Conservation (phyloP, 1,284 basidiomycete species). For the Psilocybe mexicana region DNA sequence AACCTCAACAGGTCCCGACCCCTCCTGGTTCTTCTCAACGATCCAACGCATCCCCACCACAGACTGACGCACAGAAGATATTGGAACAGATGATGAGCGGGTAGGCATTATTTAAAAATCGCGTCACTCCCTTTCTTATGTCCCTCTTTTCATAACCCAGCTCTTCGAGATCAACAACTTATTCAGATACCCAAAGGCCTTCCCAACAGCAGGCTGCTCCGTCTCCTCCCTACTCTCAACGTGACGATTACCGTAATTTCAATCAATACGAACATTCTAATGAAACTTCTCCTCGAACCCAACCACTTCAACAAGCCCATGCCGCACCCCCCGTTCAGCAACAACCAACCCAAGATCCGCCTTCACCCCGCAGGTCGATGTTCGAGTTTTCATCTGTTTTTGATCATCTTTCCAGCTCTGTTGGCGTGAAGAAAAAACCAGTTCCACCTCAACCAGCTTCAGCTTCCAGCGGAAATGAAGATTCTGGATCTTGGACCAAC, state of each 20-base stretch:
- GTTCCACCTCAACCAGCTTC: constrained; percentile 42
- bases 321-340: constrained; percentile 33
- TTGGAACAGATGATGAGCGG: constrained; percentile 79
- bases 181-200: constrained; percentile 50
- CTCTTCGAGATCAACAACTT: constrained; percentile 50
- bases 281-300: constrained; percentile 28
- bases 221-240: constrained; percentile 51
- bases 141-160: constrained; percentile 25
- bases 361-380: constrained; percentile 73
- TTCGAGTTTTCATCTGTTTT: constrained; percentile 84
- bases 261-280: constrained; percentile 25
- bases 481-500: constrained; percentile 51
- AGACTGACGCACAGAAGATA: constrained; percentile 68
- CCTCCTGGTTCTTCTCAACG: constrained; percentile 66
- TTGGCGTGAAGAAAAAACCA: constrained; percentile 62
- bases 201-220: constrained; percentile 40
- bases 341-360: constrained; percentile 40
- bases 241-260: constrained; percentile 34
- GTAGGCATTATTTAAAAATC: constrained; percentile 44
- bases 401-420: constrained; percentile 61
- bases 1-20: constrained; percentile 64
- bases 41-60: constrained; percentile 53
- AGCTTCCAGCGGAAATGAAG: constrained; percentile 52
- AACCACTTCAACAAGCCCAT: constrained; percentile 23
- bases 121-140: constrained; percentile 6